Percentiles rank a stretch among this genome's conserved stretches.
These are phyloP conservation scores for Chlorella sp. DNA, from an alignment of 139 green algal genomes.

Conservation along the genomic window DNA sequence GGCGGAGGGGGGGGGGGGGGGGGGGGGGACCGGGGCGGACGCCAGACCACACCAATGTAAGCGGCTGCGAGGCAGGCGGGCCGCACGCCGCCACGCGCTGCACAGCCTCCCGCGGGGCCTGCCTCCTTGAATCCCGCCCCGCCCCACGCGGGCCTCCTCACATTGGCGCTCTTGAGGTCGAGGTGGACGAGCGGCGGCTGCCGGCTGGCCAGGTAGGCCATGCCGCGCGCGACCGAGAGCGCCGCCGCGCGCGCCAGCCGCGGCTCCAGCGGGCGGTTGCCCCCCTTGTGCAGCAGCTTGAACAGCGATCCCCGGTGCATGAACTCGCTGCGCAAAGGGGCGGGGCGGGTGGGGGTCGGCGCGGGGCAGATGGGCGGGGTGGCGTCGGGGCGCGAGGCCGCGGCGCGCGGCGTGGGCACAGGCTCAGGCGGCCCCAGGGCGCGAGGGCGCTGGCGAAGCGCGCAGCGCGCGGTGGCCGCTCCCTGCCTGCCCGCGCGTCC, in stretches of 20 bases:
- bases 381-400: no score
- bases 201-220: conserved; percentile 80
- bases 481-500: no score
- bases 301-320: conserved; percentile 56
- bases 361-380: no score
- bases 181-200: conserved; percentile 76
- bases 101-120: background rate
- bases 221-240: conserved; percentile 62
- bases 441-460: no score
- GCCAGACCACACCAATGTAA: no score
- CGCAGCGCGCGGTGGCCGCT: no score
- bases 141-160: background rate
- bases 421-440: no score
- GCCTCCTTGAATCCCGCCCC: background rate
- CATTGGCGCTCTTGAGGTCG: conserved; percentile 80
- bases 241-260: conserved; percentile 52
- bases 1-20: background rate
- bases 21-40: background rate
- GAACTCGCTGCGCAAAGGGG: conserved; percentile 27
- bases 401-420: no score
- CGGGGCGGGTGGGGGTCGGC: no score
- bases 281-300: conserved; percentile 38
- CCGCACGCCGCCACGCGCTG: background rate
- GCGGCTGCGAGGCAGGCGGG: no score
- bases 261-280: conserved; percentile 34